phyloP scores from a whole-genome alignment of 306 rosid species.

The Benincasa hispida region DNA sequence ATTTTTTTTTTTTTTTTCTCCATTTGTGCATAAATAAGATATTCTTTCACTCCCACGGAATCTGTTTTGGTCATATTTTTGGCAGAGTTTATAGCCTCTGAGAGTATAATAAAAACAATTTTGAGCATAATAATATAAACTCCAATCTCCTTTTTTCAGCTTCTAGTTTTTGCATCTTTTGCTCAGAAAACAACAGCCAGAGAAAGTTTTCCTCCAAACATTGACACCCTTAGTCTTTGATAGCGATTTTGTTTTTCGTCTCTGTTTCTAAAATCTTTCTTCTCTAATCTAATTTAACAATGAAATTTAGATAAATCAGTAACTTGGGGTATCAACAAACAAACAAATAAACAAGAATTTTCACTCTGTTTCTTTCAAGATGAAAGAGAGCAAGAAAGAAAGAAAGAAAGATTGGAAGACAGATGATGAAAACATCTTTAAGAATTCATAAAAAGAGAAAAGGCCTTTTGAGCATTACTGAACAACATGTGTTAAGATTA shows the following conservation, averaged over 20 bases:
- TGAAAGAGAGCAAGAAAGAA: neutral
- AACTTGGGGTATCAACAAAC: neutral
- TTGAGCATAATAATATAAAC: neutral
- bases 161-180: neutral
- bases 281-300: neutral
- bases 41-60: neutral
- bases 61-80: neutral
- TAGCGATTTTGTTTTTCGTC: neutral
- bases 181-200: neutral
- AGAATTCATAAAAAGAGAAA: conserved; percentile 18
- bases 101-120: conserved; percentile 5
- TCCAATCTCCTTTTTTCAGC: neutral
- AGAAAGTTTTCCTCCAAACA: neutral
- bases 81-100: neutral
- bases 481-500: conserved; percentile 8
- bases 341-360: neutral
- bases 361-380: neutral
- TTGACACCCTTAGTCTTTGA: neutral
- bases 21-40: neutral
- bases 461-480: conserved; percentile 10
- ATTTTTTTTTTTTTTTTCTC: too few species aligned
- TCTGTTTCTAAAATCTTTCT: neutral
- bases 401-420: neutral
- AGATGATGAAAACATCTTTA: neutral
- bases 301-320: neutral